Base-by-base conservation (phyloP, 176 grass and related monocot genomes). In the Zoysia japonica region DNA sequence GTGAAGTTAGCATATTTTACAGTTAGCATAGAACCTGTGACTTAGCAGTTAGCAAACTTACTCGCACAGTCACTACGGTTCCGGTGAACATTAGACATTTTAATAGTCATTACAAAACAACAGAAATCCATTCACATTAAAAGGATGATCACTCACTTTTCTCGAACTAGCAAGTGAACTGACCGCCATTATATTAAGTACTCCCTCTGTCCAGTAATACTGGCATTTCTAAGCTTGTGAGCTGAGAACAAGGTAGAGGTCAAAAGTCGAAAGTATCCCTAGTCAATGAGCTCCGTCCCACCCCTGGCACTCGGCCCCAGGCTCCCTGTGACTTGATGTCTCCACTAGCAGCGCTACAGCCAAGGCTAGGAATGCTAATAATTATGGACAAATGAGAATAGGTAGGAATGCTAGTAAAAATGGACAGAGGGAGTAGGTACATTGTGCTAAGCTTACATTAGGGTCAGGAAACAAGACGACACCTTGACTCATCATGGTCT, bases 1-100 rank as follows among this genome's bases (percentile, higher is more conserved):
- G 57, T 67, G 66, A 88, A 28, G 16, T 47, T 49, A 69, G 72
- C 15, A 70, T 66, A 80, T 69, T 76, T 57, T 54, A 16, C 16
- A 14, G 14, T 54, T 6, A 57, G 5, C 54, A 71, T 76, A 65
- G 72, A 63, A 43, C 7, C 51, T 16, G 16, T 28, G 28, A 28
- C 28, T 28, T 28, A 28, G 28, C 28, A 76, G 40, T 38, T 55
- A 80, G 28, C 28, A 28, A 28, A 77, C 64, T 89, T 6, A 76
- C 66, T 79, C 47, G 14, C 48, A 79, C 53, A 71, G 5, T 36
- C 54, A 19, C 8, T 61, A 66, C 37, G 3, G 39, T 47, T 43
- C 45, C 78, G 19, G 52, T 68, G 37, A 13, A 64, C 61, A 13
- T 13, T 41, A 61, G 41, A 3, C n/a, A 47, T 7, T 15, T 47